These are phyloP conservation scores for Globisporangium uncinulatum DNA, from an alignment of 352 stramenopile species.

Conservation along the genomic window DNA sequence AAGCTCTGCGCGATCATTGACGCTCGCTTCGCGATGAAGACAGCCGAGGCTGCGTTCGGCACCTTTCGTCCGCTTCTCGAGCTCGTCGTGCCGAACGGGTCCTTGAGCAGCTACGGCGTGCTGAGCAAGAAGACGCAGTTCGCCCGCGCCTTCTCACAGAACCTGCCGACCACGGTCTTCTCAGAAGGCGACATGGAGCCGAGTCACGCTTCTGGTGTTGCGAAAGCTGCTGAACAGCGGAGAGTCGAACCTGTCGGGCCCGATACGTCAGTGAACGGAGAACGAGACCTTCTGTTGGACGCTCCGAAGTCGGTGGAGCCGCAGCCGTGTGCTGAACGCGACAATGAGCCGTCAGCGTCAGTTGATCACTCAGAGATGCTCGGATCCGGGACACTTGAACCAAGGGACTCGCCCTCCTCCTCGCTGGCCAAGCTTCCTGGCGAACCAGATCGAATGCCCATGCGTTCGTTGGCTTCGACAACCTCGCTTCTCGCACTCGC, in stretches of 20 bases:
- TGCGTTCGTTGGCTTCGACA: neutral
- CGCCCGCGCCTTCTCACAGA: neutral
- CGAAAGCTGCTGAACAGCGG: too few relatives aligned
- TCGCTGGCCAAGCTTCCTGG: neutral
- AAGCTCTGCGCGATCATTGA: constrained; percentile 25
- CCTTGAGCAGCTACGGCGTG: constrained; percentile 18
- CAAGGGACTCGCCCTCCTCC: neutral
- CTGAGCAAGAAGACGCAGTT: neutral
- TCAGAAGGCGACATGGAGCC: neutral
- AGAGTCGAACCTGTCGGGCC: too few relatives aligned
- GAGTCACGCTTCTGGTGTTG: too few relatives aligned
- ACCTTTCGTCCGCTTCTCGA: constrained; percentile 40
- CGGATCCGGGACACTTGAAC: neutral
- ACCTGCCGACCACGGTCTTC: neutral
- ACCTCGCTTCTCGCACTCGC: neutral
- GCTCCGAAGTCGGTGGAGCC: too few relatives aligned
- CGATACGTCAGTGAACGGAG: too few relatives aligned
- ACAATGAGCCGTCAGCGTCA: too few relatives aligned
- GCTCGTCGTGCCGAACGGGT: constrained; percentile 49
- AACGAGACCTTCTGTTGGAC: too few relatives aligned
- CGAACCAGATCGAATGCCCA: neutral
- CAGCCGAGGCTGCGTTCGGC: constrained; percentile 24
- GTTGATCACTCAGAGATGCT: neutral
- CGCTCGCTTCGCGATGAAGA: constrained; percentile 20
- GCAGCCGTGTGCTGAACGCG: too few relatives aligned